Evolutionary conservation across 495 filamentous ascomycete species (phyloP).

Genomic region (Aspergillus steynii): DNA sequence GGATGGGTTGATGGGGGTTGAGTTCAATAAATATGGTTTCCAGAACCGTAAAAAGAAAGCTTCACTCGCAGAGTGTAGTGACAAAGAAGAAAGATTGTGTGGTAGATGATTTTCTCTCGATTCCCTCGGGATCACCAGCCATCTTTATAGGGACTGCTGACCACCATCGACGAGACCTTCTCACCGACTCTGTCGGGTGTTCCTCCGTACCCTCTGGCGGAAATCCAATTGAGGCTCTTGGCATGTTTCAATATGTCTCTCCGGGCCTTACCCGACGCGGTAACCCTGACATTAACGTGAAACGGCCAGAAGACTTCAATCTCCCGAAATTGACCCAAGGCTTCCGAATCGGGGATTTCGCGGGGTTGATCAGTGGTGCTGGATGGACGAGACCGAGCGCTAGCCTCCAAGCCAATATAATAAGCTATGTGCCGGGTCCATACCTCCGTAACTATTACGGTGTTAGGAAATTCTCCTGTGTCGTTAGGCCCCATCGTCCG

Average conservation of each 20-base stretch:
- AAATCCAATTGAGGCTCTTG: constrained; percentile 7
- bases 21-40: neutral
- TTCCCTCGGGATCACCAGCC: neutral
- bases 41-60: neutral
- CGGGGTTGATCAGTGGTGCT: neutral
- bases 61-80: constrained; percentile 1
- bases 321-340: neutral
- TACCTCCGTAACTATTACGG: neutral
- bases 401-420: neutral
- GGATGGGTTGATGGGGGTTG: neutral
- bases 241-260: constrained; percentile 9
- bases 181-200: neutral
- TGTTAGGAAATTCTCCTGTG: neutral
- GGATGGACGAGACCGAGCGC: neutral
- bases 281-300: constrained; percentile 6
- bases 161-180: neutral
- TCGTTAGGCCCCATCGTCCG: neutral
- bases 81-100: constrained; percentile 1
- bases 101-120: neutral
- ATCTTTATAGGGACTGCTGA: constrained; percentile 1
- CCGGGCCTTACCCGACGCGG: neutral
- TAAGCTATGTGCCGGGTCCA: neutral
- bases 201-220: constrained; percentile 5
- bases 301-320: constrained; percentile 1
- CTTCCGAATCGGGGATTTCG: neutral